These are phyloP conservation scores for Neofusicoccum cordaticola DNA, from an alignment of 2,329 filamentous ascomycete species.

Conservation along the genomic window DNA sequence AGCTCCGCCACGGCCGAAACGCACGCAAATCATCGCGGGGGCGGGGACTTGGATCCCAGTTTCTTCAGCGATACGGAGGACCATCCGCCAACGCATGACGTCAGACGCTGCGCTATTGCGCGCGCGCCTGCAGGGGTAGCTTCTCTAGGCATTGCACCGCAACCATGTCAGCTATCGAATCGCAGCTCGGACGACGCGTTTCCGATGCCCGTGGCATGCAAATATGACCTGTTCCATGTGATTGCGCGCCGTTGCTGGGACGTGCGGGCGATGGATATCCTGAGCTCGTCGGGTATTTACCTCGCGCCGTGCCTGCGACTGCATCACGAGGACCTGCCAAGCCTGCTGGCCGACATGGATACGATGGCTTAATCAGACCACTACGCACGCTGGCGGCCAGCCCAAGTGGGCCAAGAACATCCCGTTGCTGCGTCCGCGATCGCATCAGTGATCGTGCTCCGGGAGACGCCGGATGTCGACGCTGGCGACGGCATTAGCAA, in stretches of 20 bases:
- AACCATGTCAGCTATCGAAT: not conserved
- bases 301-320: not conserved
- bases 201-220: not conserved
- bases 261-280: not conserved
- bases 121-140: not conserved
- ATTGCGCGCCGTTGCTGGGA: not conserved
- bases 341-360: not conserved
- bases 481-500: not conserved
- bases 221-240: not conserved
- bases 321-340: constrained; percentile 13
- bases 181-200: not conserved
- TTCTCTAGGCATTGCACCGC: not conserved
- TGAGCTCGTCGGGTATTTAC: not conserved
- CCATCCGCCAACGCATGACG: not conserved
- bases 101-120: not conserved
- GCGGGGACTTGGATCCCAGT: not conserved
- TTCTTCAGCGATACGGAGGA: not conserved
- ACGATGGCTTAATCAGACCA: not conserved
- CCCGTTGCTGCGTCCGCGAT: not conserved
- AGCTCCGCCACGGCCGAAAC: not conserved
- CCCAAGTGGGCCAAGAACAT: not conserved
- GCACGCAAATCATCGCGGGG: not conserved
- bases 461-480: not conserved
- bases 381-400: not conserved
- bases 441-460: not conserved